Evolutionary conservation across 2,329 filamentous ascomycete genomes (phyloP), one percentile per base, ranked within the genome.

Genomic region (Botrytis cinerea): DNA sequence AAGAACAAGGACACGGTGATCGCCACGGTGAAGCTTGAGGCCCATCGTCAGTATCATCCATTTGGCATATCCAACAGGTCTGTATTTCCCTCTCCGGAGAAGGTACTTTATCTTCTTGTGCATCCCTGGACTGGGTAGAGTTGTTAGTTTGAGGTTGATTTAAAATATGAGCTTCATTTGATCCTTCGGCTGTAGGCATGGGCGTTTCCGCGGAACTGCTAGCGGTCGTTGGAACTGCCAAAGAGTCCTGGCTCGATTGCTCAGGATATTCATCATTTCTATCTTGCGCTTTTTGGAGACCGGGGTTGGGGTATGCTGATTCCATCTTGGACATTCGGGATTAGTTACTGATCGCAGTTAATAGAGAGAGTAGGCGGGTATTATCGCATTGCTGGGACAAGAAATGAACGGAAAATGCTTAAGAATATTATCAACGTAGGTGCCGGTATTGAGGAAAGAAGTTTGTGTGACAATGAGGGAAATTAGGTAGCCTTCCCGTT

Each of bases 1-100:
- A 86, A 20, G 93, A 94, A 83, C 96, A 99, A 0, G 92, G 92
- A 81, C 96, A 99, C 2, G 96, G 95, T 72, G 92, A 93, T 62
- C 93, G 90, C 95, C 96, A 99, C 72, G 84, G 82, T 63, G 83
- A 81, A 28, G 80, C 79, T 6, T 87, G 85, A 14, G 85, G 79
- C 32, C 84, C 82, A 68, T 81, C 80, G 57, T 89, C 85, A 40
- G 84, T 83, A 75, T 89, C 84, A 68, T 89, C 89, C 75, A 84
- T 85, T 45, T 90, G 85, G 80, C 89, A 91, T 78, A 91, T 89
- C 82, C 90, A 91, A 84, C 89, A 91, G 79, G 84, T 85, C 68
- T 84, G 83, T 40, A 78, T 54, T 45, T 80, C 78, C 66, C 61
- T 32, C 28, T 66, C 38, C 2, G 40, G 59, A 40, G 68, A 60